These are phyloP conservation scores for Trametes cingulata DNA, from an alignment of 768 basidiomycete genomes.

Conservation along the genomic window DNA sequence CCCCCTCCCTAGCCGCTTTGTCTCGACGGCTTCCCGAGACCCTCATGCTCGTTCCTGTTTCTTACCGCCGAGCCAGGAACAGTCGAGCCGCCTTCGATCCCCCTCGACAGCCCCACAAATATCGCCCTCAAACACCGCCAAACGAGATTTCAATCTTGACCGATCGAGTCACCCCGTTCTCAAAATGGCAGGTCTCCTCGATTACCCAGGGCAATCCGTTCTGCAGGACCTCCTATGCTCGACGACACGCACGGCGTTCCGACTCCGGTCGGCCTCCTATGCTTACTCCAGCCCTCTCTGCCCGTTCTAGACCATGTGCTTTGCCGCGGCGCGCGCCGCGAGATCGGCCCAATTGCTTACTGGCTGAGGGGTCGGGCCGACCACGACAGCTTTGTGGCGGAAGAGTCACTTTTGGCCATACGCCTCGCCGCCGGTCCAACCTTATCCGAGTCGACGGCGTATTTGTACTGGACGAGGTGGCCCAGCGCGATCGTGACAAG, in stretches of 20 bases:
- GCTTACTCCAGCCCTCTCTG: neutral
- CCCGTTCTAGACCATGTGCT: neutral
- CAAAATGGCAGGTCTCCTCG: slow-evolving; percentile 3
- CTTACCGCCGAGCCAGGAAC: neutral
- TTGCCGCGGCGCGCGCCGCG: neutral
- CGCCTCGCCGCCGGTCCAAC: too few species aligned
- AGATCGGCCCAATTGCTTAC: neutral
- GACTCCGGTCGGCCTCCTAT: neutral
- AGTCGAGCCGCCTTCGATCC: neutral
- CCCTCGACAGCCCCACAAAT: neutral
- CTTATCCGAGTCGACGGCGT: too few species aligned
- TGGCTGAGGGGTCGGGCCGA: too few species aligned
- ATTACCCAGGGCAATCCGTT: neutral
- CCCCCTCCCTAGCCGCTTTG: neutral
- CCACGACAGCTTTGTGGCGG: too few species aligned
- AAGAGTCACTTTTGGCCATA: too few species aligned
- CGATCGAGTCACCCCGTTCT: neutral
- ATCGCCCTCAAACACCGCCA: neutral
- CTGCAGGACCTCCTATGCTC: neutral
- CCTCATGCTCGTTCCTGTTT: neutral
- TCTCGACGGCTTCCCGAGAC: neutral
- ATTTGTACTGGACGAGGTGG: too few species aligned
- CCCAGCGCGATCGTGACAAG: too few species aligned
- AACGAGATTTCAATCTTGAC: neutral
- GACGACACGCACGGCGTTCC: neutral